A percentile compares a stretch with the other conserved stretches of the same genome.
Conservation (phyloP, 352 stramenopile genomes). For the Thalassiosira hispida region DNA sequence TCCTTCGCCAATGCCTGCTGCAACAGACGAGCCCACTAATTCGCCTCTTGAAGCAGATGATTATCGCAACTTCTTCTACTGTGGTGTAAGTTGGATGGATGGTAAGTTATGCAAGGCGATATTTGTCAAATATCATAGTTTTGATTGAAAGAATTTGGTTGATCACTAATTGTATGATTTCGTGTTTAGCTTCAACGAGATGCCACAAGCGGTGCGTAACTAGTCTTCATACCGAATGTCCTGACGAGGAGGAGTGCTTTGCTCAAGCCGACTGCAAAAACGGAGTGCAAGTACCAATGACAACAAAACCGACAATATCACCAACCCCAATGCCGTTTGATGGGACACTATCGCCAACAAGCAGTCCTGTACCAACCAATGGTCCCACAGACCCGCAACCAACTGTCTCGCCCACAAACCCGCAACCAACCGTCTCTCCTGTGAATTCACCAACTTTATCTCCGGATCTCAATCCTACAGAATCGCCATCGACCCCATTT, state of each 20-base stretch:
- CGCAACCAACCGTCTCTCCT: slow-evolving; percentile 6
- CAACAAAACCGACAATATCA: slow-evolving; percentile 3
- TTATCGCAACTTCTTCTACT: slow-evolving; percentile 45
- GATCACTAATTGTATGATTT: not conserved
- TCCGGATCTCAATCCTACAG: slow-evolving; percentile 25
- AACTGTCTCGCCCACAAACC: slow-evolving; percentile 23
- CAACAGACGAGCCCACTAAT: not conserved
- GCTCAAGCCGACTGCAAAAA: slow-evolving; percentile 54
- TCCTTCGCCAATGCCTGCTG: not conserved
- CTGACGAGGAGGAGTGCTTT: slow-evolving; percentile 48
- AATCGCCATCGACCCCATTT: slow-evolving; percentile 38
- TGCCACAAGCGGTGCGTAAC: slow-evolving; percentile 45
- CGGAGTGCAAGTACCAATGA: slow-evolving; percentile 22
- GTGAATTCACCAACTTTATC: slow-evolving; percentile 10
- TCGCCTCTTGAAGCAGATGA: slow-evolving; percentile 26
- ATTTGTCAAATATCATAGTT: no score
- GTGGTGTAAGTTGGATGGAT: slow-evolving; percentile 38
- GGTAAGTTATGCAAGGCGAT: not conserved
- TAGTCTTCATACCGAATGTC: slow-evolving; percentile 47
- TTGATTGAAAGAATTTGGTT: no score
- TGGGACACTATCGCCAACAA: slow-evolving; percentile 37
- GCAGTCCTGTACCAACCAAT: slow-evolving; percentile 35
- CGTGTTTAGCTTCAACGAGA: slow-evolving; percentile 23
- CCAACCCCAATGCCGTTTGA: slow-evolving; percentile 13
- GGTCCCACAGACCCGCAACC: slow-evolving; percentile 25